Evolutionary conservation across 2,329 filamentous ascomycete genomes (phyloP).

Genomic region (Metarhizium robertsii): DNA sequence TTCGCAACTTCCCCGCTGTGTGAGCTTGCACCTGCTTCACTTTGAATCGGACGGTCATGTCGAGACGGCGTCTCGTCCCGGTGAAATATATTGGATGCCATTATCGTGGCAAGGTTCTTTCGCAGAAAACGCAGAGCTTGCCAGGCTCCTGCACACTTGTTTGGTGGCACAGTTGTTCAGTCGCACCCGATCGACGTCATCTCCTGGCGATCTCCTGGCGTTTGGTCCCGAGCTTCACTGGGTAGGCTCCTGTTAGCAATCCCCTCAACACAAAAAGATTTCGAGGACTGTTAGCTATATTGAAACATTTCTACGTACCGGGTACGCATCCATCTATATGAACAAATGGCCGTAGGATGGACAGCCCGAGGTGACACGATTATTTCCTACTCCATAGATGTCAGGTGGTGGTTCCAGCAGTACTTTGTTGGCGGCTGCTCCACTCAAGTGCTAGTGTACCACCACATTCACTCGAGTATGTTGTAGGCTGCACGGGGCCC

Average conservation of each 20-base stretch:
- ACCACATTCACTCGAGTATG: too few relatives aligned
- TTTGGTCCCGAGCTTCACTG: slow-evolving; percentile 18
- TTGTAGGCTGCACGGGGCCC: too few relatives aligned
- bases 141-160: not conserved
- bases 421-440: too few relatives aligned
- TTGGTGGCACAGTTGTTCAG: not conserved
- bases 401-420: too few relatives aligned
- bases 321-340: not conserved
- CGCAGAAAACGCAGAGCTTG: not conserved
- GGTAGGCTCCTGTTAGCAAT: not conserved
- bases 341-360: too few relatives aligned
- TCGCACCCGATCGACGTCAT: not conserved
- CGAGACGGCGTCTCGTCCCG: not conserved
- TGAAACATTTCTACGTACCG: not conserved
- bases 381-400: too few relatives aligned
- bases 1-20: not conserved
- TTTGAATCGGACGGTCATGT: slow-evolving; percentile 38
- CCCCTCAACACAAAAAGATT: not conserved
- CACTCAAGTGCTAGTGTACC: too few relatives aligned
- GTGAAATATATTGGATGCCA: not conserved
- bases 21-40: slow-evolving; percentile 35
- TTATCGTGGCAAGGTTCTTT: not conserved
- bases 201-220: not conserved
- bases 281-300: not conserved
- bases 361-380: too few relatives aligned